phyloP scores from a whole-genome alignment of 345 rosid genomes.

The Eucalyptus marginata region DNA sequence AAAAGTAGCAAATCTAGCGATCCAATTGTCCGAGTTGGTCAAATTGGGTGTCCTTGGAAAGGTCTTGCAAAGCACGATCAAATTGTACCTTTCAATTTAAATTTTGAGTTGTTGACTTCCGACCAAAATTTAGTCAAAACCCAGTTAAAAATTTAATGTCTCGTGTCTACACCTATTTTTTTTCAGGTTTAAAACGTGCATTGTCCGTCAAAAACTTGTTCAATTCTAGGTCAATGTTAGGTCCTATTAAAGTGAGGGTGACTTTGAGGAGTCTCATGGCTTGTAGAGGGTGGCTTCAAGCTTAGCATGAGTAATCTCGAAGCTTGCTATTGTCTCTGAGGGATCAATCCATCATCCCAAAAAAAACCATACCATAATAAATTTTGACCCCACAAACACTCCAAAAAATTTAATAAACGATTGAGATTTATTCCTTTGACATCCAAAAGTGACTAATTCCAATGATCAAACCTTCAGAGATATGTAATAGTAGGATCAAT shows the following conservation, averaged over 20 bases:
- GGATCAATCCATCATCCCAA: neutral
- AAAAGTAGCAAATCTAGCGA: neutral
- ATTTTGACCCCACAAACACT: neutral
- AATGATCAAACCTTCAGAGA: accelerated
- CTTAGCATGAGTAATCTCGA: neutral
- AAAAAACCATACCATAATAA: neutral
- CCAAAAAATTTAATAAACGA: accelerated
- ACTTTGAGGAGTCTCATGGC: neutral
- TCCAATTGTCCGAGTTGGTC: neutral
- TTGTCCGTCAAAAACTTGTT: neutral
- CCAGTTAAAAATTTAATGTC: neutral
- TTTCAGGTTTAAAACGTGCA: neutral
- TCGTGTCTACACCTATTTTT: neutral
- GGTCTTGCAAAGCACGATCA: neutral
- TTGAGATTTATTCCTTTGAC: neutral
- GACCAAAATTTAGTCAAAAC: neutral
- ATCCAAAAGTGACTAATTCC: neutral
- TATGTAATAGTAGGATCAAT: neutral
- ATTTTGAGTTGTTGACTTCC: neutral
- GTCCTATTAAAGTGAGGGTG: neutral
- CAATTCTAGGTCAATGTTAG: neutral
- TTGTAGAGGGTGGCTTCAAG: neutral
- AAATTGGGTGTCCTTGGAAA: neutral
- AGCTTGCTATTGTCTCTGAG: neutral
- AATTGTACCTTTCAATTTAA: neutral